These are phyloP conservation scores for Clitopilus hobsonii DNA, from an alignment of 768 basidiomycete genomes.

Conservation along the genomic window DNA sequence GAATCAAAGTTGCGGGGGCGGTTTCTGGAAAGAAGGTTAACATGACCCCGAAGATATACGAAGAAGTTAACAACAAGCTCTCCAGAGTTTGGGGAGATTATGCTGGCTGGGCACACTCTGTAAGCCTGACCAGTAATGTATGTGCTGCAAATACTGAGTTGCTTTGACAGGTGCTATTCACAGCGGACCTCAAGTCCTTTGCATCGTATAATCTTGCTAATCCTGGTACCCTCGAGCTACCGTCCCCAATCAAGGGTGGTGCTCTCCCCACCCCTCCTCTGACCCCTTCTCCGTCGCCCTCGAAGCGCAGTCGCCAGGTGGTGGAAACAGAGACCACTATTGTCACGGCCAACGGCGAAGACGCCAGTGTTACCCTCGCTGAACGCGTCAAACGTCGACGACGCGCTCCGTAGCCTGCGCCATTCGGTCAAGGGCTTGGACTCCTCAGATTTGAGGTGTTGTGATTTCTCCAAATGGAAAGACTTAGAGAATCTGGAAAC, in stretches of 20 bases:
- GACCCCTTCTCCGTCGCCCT: constrained; percentile 24
- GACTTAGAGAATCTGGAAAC: too few species aligned
- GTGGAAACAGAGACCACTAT: not conserved
- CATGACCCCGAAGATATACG: constrained; percentile 78
- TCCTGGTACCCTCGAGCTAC: constrained; percentile 8
- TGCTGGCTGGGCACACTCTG: constrained; percentile 90
- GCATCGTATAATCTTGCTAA: constrained; percentile 48
- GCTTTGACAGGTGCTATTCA: constrained; percentile 58
- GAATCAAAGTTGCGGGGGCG: constrained; percentile 42
- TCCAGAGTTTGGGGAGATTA: constrained; percentile 71
- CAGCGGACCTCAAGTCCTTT: constrained; percentile 68
- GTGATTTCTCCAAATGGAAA: too few species aligned
- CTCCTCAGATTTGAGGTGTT: too few species aligned
- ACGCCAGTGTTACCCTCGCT: constrained; percentile 22
- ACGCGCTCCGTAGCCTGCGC: constrained; percentile 1
- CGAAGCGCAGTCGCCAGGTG: constrained; percentile 23
- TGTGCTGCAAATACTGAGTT: not conserved
- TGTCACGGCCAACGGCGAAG: not conserved
- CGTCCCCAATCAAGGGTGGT: constrained; percentile 9
- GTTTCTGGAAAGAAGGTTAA: constrained; percentile 35
- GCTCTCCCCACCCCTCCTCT: constrained; percentile 19
- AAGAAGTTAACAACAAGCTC: constrained; percentile 61
- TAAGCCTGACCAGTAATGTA: constrained; percentile 18
- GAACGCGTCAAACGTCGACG: constrained; percentile 42
- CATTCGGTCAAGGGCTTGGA: too few species aligned